Evolutionary conservation across 1,139 yeast genomes (phyloP), one percentile per base, ranked within the genome.

Genomic region (Yamadazyma taylorii): DNA sequence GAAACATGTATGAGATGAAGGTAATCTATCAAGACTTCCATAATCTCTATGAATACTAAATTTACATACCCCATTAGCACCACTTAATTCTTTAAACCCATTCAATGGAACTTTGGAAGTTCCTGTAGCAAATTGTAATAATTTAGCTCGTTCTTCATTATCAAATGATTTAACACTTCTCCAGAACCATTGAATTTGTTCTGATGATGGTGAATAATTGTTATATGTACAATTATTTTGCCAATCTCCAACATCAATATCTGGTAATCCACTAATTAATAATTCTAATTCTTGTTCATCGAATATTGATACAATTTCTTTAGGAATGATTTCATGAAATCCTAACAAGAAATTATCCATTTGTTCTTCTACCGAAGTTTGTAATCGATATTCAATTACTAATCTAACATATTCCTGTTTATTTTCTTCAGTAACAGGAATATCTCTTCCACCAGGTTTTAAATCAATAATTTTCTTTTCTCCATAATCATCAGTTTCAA

Each of bases 131-230:
- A 92, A 94, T 56, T 94, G 99, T 42, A 94, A 67, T 46, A 94
- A 66, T 55, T 90, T 89, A 14, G 98, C 99, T 38, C 96, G 75
- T 56, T 92, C 97, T 59, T 92, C 98, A 30, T 79, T 79, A 55
- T 89, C 97, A 63, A 92, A 92, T 1, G 97, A 87, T 52, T 89
- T 80, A 12, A 94, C 97, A 1, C 97, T 97, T 56, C 97, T 75
- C 99, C 99, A 94, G 65, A 92, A 94, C 89, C 97, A 92, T 56
- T 85, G 90, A 42, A 94, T 83, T 56, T 90, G 97, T 28, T 86
- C 81, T 3, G 96, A 86, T 1, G 88, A 77, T 2, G 94, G 76
- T 0, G 90, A 78, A 59, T 92, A 94, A 57, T 90, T 92, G 42
- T 78, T 84, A 61, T 94, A 92, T 2, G 71, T 73, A 1, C 96